These are phyloP conservation scores for Claviceps monticola DNA, from an alignment of 2,329 filamentous ascomycete genomes.

Conservation along the genomic window DNA sequence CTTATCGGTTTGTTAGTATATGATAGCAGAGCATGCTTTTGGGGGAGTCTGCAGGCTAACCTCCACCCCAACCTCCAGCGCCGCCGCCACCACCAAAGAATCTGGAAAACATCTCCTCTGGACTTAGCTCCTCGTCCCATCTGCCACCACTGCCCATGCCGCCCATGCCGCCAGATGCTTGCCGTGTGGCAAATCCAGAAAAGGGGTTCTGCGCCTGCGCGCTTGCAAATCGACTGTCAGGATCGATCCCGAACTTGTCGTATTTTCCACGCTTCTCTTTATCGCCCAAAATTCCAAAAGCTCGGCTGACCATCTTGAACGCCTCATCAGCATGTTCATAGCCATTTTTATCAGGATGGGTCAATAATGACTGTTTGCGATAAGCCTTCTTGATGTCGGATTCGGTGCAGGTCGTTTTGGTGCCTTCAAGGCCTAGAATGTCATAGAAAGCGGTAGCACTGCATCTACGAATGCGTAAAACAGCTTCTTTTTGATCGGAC, in stretches of 20 bases:
- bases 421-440: conserved; percentile 61
- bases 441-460: conserved; percentile 85
- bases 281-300: conserved; percentile 87
- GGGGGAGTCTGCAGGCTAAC: conserved; percentile 14
- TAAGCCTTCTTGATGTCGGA: conserved; percentile 95
- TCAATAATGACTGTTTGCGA: conserved; percentile 82
- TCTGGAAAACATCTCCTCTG: conserved; percentile 90
- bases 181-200: conserved; percentile 40
- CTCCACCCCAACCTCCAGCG: conserved; percentile 45
- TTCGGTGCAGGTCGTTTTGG: conserved; percentile 55
- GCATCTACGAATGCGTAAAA: conserved; percentile 78
- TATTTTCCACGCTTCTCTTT: conserved; percentile 75
- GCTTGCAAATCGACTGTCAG: conserved; percentile 70
- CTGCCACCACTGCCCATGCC: conserved; percentile 40
- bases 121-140: conserved; percentile 87
- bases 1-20: conserved; percentile 20
- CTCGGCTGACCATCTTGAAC: conserved; percentile 93
- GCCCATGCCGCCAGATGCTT: conserved; percentile 28
- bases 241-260: conserved; percentile 82
- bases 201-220: conserved; percentile 50
- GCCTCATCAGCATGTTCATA: conserved; percentile 92
- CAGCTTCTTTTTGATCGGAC: conserved; percentile 78
- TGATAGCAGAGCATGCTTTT: background rate
- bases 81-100: conserved; percentile 85
- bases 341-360: conserved; percentile 97